Evolutionary conservation across 495 filamentous ascomycete genomes (phyloP).

Genomic region (Xylaria curta): DNA sequence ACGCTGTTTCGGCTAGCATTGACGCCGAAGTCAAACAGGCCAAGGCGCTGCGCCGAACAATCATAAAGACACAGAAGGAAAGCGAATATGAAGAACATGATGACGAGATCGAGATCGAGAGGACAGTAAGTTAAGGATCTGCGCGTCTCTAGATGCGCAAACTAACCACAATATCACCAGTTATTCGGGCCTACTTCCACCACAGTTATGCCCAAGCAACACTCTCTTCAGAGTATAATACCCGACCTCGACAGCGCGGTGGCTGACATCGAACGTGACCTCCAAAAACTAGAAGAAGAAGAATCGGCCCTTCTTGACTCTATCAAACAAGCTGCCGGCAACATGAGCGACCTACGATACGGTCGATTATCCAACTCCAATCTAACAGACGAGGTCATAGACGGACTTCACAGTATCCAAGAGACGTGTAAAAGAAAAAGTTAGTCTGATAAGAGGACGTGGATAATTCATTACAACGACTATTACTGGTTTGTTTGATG

Average conservation of each 20-base stretch:
- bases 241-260: slow-evolving; percentile 71
- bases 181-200: slow-evolving; percentile 66
- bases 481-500: slow-evolving; percentile 8
- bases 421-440: slow-evolving; percentile 62
- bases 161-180: slow-evolving; percentile 43
- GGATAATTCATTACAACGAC: slow-evolving; percentile 24
- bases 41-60: slow-evolving; percentile 65
- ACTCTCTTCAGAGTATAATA: slow-evolving; percentile 69
- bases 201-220: slow-evolving; percentile 48
- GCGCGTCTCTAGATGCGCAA: slow-evolving; percentile 6
- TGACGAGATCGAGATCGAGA: slow-evolving; percentile 73
- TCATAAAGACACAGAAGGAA: slow-evolving; percentile 60
- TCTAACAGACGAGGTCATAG: slow-evolving; percentile 64
- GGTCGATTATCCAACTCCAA: slow-evolving; percentile 71
- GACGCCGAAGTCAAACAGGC: slow-evolving; percentile 68
- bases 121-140: slow-evolving; percentile 57
- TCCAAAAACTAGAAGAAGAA: slow-evolving; percentile 67
- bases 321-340: slow-evolving; percentile 67
- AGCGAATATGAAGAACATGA: slow-evolving; percentile 63
- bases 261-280: slow-evolving; percentile 68
- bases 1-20: slow-evolving; percentile 72
- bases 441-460: slow-evolving; percentile 34
- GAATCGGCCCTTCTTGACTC: slow-evolving; percentile 64
- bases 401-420: slow-evolving; percentile 68
- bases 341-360: slow-evolving; percentile 83